These are phyloP conservation scores for Fusarium odoratissimum DNA, from an alignment of 2,329 filamentous ascomycete species.

Conservation along the genomic window DNA sequence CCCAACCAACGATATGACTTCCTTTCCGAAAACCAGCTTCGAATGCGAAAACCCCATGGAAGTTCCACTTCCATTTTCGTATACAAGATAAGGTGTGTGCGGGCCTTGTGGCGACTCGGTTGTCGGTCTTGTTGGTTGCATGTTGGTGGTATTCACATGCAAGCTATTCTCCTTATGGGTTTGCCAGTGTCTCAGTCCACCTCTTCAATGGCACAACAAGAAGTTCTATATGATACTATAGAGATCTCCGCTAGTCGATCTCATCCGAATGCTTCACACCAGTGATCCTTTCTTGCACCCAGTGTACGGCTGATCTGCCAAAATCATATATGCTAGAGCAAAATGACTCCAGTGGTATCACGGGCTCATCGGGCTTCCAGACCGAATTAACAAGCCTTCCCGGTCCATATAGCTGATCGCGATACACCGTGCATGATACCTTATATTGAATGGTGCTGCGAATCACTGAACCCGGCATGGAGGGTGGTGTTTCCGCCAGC, in stretches of 20 bases:
- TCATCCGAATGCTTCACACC: neutral
- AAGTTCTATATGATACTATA: neutral
- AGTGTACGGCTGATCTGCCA: neutral
- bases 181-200: neutral
- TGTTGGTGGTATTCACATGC: neutral
- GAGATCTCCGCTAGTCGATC: neutral
- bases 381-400: neutral
- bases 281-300: neutral
- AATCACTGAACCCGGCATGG: neutral
- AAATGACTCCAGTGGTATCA: neutral
- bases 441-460: neutral
- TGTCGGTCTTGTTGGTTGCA: neutral
- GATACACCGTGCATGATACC: neutral
- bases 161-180: neutral
- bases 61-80: conserved; percentile 9
- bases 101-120: conserved; percentile 9
- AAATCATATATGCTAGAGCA: neutral
- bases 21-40: conserved; percentile 21
- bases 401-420: neutral
- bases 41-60: conserved; percentile 20
- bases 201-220: neutral
- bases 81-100: neutral
- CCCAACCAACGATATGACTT: conserved; percentile 4
- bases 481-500: neutral
- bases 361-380: neutral